These are phyloP conservation scores for Rhododendron ovatum DNA, from an alignment of 148 eudicot species.

Conservation along the genomic window DNA sequence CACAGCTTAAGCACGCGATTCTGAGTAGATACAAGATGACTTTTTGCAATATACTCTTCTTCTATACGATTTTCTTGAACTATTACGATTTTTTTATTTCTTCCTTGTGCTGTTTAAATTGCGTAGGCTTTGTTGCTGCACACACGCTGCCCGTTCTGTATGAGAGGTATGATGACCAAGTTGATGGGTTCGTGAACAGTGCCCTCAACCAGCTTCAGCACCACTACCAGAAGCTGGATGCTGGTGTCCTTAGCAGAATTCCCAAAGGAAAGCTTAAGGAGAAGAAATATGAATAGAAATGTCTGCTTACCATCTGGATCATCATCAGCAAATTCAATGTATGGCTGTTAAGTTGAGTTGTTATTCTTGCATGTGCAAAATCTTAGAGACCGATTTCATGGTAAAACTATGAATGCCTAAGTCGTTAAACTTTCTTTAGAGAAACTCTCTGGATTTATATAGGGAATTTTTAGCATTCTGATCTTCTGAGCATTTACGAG, in stretches of 20 bases:
- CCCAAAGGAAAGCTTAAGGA: conserved; percentile 40
- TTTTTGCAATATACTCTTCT: neutral
- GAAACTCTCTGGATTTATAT: neutral
- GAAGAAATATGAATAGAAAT: conserved; percentile 43
- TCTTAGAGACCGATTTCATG: neutral
- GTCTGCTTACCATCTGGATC: neutral
- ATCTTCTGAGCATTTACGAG: neutral
- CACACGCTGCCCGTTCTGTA: conserved; percentile 76
- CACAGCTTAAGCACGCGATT: neutral
- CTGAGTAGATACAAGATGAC: neutral
- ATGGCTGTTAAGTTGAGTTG: neutral
- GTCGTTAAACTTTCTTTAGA: neutral
- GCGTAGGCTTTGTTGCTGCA: conserved; percentile 67
- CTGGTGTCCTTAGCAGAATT: conserved; percentile 45
- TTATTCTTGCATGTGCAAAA: neutral
- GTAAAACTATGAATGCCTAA: neutral
- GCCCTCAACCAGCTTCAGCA: conserved; percentile 41
- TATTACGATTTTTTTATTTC: too few relatives aligned
- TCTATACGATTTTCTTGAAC: neutral
- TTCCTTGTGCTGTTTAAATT: neutral
- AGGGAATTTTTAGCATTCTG: neutral
- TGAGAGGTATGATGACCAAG: conserved; percentile 62
- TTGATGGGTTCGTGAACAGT: conserved; percentile 56
- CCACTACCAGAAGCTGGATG: conserved; percentile 58
- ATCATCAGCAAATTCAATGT: neutral